These are phyloP conservation scores for Umbelopsis sp. DNA, from an alignment of 192 early-diverging fungal species.

Conservation along the genomic window DNA sequence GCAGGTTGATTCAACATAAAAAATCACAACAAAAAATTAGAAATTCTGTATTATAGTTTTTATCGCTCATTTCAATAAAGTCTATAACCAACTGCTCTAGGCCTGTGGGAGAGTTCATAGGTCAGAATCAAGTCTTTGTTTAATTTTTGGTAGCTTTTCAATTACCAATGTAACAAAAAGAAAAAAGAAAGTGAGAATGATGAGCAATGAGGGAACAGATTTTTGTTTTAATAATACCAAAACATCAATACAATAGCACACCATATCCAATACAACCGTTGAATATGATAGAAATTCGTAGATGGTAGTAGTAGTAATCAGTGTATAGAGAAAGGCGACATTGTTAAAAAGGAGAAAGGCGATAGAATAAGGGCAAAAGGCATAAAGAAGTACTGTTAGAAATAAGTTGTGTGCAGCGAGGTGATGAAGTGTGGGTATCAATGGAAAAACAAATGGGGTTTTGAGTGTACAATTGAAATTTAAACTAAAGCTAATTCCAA, in stretches of 20 bases:
- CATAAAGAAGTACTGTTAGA: background rate
- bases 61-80: too few relatives aligned
- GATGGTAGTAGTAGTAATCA: background rate
- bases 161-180: too few relatives aligned
- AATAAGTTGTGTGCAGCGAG: slow-evolving; percentile 1
- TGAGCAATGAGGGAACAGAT: too few relatives aligned
- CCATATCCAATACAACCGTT: background rate
- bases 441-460: background rate
- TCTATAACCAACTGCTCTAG: too few relatives aligned
- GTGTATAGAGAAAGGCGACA: background rate
- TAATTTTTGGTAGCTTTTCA: too few relatives aligned
- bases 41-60: slow-evolving; percentile 12
- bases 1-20: slow-evolving; percentile 21
- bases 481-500: slow-evolving; percentile 73
- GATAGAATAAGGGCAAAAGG: background rate
- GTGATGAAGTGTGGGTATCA: slow-evolving; percentile 4
- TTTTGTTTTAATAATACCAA: background rate
- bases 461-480: slow-evolving; percentile 2
- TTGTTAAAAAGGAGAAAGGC: background rate
- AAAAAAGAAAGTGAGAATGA: too few relatives aligned
- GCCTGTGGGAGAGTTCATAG: too few relatives aligned
- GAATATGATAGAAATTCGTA: too few relatives aligned
- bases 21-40: slow-evolving; percentile 3
- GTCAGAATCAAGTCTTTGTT: too few relatives aligned
- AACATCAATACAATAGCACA: background rate